phyloP scores from a whole-genome alignment of 2,329 filamentous ascomycete species.

The Hymenoscyphus fructigenus region DNA sequence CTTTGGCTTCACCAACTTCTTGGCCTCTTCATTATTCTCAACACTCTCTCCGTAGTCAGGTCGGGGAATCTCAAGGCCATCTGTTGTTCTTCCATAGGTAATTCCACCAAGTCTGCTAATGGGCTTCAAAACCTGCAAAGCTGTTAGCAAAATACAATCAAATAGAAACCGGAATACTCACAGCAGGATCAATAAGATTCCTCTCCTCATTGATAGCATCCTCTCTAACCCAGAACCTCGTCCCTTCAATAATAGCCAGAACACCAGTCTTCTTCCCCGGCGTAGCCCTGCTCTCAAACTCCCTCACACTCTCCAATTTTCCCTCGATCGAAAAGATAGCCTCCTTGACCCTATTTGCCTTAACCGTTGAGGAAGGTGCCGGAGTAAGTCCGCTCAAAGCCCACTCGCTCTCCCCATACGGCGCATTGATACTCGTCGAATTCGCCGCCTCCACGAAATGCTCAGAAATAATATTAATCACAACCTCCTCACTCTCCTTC shows the following conservation, averaged over 20 bases:
- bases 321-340: slow-evolving; percentile 81
- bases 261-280: slow-evolving; percentile 75
- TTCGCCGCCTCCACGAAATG: slow-evolving; percentile 87
- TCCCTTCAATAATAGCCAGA: slow-evolving; percentile 77
- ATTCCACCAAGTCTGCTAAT: slow-evolving; percentile 82
- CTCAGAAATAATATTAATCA: slow-evolving; percentile 85
- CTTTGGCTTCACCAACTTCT: slow-evolving; percentile 54
- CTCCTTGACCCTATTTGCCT: slow-evolving; percentile 73
- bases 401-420: slow-evolving; percentile 78
- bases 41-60: slow-evolving; percentile 48
- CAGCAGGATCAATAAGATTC: slow-evolving; percentile 69
- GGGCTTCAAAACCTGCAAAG: slow-evolving; percentile 63
- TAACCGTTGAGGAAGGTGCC: slow-evolving; percentile 63
- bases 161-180: slow-evolving; percentile 35
- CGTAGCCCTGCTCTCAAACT: slow-evolving; percentile 71
- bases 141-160: slow-evolving; percentile 14
- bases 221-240: slow-evolving; percentile 84
- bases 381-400: slow-evolving; percentile 72
- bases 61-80: slow-evolving; percentile 70
- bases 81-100: slow-evolving; percentile 70
- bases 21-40: slow-evolving; percentile 52
- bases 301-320: slow-evolving; percentile 69
- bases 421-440: slow-evolving; percentile 73
- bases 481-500: slow-evolving; percentile 68
- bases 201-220: slow-evolving; percentile 80